Conservation (phyloP, 345 rosid genomes). For the Passiflora organensis region DNA sequence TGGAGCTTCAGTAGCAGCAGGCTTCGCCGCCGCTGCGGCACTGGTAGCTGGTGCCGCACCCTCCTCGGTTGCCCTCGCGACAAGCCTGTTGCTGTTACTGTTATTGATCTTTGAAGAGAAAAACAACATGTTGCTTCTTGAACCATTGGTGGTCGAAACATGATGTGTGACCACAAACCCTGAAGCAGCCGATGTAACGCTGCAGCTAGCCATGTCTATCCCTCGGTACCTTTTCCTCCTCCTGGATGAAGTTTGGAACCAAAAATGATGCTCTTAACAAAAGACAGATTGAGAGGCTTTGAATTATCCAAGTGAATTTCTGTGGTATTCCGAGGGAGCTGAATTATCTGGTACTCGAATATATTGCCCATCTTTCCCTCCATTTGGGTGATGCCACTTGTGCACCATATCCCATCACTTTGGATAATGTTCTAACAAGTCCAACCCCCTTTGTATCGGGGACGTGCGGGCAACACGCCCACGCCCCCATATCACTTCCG, state of each 20-base stretch:
- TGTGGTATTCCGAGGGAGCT: background rate
- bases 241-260: conserved; percentile 1
- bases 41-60: conserved; percentile 40
- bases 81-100: conserved; percentile 41
- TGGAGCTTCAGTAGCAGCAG: conserved; percentile 35
- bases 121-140: conserved; percentile 37
- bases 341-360: conserved; percentile 30
- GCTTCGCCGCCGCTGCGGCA: conserved; percentile 29
- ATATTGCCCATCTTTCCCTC: conserved; percentile 35
- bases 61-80: conserved; percentile 57
- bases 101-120: conserved; percentile 37
- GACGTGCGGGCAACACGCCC: background rate
- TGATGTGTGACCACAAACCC: conserved; percentile 46
- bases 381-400: conserved; percentile 58
- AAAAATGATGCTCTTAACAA: background rate
- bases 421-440: conserved; percentile 42
- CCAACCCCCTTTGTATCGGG: background rate
- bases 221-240: conserved; percentile 1
- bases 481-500: no score
- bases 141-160: conserved; percentile 26
- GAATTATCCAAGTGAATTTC: conserved; percentile 23
- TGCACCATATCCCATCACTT: conserved; percentile 37
- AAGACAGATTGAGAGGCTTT: conserved; percentile 31
- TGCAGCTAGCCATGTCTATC: conserved; percentile 49
- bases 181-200: conserved; percentile 69